A percentile compares a stretch with the other conserved stretches of the same genome.
phyloP scores from a whole-genome alignment of 352 stramenopile genomes.

The Phytophthora vignae region DNA sequence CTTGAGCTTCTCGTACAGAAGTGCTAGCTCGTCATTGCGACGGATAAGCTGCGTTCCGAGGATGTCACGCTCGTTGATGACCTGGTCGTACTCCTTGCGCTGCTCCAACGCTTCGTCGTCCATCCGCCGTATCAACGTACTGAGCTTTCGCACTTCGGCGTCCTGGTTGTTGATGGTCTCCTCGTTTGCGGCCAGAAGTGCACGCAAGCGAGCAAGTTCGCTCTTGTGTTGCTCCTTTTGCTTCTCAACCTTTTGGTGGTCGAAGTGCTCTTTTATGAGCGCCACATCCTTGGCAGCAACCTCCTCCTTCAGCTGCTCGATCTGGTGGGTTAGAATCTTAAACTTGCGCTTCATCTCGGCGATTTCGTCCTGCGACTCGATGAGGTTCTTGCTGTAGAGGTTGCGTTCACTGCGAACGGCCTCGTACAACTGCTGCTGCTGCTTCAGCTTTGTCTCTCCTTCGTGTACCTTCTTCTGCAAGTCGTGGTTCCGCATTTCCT shows the following conservation, averaged over 20 bases:
- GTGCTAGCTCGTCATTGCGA: conserved; percentile 96
- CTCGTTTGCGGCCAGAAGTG: conserved; percentile 89
- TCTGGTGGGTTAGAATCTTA: conserved; percentile 97
- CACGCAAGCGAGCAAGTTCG: conserved; percentile 92
- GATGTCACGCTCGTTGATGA: conserved; percentile 97
- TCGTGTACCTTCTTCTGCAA: conserved; percentile 92
- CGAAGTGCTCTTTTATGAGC: conserved; percentile 96
- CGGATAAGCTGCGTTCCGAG: conserved; percentile 97
- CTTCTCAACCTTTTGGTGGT: conserved; percentile 96
- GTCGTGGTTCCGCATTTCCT: conserved; percentile 85
- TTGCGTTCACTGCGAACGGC: conserved; percentile 94
- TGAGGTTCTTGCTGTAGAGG: conserved; percentile 96
- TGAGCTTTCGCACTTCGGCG: conserved; percentile 93
- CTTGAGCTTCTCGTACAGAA: conserved; percentile 98
- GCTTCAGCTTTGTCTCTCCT: conserved; percentile 94
- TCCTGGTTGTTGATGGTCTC: conserved; percentile 96
- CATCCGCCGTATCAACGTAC: conserved; percentile 92
- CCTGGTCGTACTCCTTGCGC: conserved; percentile 96
- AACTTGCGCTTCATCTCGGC: conserved; percentile 97
- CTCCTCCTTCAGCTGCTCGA: conserved; percentile 97
- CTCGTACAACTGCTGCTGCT: conserved; percentile 97
- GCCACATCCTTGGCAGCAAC: conserved; percentile 95
- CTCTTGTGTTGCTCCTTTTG: conserved; percentile 95
- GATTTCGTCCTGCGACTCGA: conserved; percentile 96
- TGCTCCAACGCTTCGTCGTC: conserved; percentile 95